Base-by-base conservation (phyloP, 257 asterid genomes). In the Salvia rosmarinus region DNA sequence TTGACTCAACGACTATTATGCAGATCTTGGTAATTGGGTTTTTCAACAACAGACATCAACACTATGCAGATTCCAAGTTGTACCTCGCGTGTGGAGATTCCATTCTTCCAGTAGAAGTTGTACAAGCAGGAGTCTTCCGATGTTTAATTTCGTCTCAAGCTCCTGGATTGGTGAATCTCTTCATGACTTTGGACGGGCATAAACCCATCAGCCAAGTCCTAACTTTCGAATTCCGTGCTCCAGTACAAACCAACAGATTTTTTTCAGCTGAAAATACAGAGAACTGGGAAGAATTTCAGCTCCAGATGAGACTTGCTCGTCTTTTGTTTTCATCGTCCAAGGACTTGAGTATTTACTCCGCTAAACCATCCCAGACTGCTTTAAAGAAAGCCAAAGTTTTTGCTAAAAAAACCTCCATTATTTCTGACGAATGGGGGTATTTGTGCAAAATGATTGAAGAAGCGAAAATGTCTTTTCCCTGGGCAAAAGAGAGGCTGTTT, bases 1-100 rank as follows among this genome's bases (percentile, higher is more conserved):
- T 64, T 77, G 65, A 79, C 75, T 72, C 60, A 1, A 17, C 71
- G 43, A 66, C 71, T 72, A 16, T 77, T 67, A 40, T 84, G 86
- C 97, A 94, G 99, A 81, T 91, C 73, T 75, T 91, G 75, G 90
- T 91, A 58, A 89, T 88, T 59, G 99, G 97, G 20, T 68, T 52
- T 82, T 89, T 88, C 70, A 81, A 71, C 58, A 89, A 79, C 16
- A 87, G 87, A 62, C 85, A 80, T 50, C 52, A 71, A 63, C 85
- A 77, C 62, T 58, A 54, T 25, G 40, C 82, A 11, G 87, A 73
- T 42, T 80, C 90, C 77, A 79, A 70, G 65, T 46, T 91, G 70
- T 82, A 81, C 70, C 87, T 90, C 68, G 84, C 85, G 14, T 91
- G 97, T 76, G 96, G 97, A 81, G 86, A 84, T 81, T 78, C 78